Evolutionary conservation across 2,329 filamentous ascomycete species (phyloP), one percentile per base, ranked within the genome.

Genomic region (Pezicula carpinea): DNA sequence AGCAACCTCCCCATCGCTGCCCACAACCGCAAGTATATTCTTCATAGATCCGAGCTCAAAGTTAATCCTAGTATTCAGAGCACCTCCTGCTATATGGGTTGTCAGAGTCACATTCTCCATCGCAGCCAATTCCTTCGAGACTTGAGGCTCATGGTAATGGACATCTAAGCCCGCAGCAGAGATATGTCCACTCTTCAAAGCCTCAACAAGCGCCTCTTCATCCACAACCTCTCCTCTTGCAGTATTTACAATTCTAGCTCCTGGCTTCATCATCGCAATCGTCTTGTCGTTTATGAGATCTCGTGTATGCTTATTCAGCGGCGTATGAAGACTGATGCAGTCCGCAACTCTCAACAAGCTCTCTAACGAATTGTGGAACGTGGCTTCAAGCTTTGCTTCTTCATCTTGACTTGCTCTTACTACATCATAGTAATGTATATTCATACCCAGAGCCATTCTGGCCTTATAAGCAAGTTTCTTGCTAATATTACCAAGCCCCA

Each of bases 141-240:
- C 67, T 45, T 76, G 71, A 1, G 88, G 88, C 65, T 92, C 88
- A 22, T 89, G 72, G 62, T 92, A 87, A 60, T 82, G 92, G 44
- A 92, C 87, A 63, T 92, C 88, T 6, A 92, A 72, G 1, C 87
- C 87, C 13, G 73, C 82, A 14, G 79, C 82, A 50, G 74, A 73
- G 36, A 92, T 84, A 46, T 80, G 78, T 14, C 87, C 86, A 17
- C 69, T 73, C 19, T 83, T 75, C 4, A 92, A 74, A 2, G 87
- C 86, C 29, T 79, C 69, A 6, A 89, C 87, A 14, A 92, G 77
- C 5, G 87, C 87, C 7, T 74, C 80, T 64, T 92, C 87, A 59
- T 92, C 83, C 56, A 92, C 84, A 50, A 91, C 79, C 33, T 85
- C 85, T 23, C 87, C 87, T 19, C 87, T 80, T 10, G 87, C 87